Base-by-base conservation (phyloP, 2,329 filamentous ascomycete species). In the Trichoderma harzianum region DNA sequence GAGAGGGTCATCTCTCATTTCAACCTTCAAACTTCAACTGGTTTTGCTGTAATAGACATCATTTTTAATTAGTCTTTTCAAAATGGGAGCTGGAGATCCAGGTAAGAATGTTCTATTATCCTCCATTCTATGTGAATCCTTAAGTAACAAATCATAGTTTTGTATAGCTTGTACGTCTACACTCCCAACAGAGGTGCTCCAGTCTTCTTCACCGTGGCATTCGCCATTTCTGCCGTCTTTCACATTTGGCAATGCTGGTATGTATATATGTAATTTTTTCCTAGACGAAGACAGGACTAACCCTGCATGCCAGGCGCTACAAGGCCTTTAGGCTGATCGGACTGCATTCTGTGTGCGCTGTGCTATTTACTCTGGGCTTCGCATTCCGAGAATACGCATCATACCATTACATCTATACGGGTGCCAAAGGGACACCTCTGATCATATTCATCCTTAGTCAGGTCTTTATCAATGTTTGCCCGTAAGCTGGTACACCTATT, bases 241-340 rank as follows among this genome's bases (percentile, higher is more conserved):
- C 63, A 65, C 32, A 55, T 65, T 7, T 65, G 63, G 63, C 63
- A 65, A 65, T 65, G 63, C 7, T 65, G 16, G 62, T 65, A 53
- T 18, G 36, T 39, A 39, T 7, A 8, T 11, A 39, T 3, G 7
- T 18, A 1, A 1, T 1, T 2, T 3, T 39, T 39, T 39, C 18
- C 7, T 36, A 34, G 32, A 34, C 11, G 1, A 34, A 34, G 1
- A 5, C 16, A 11, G 5, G 0, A 10, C 6, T 64, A 24, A 65
- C 26, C 2, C 16, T 32, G 8, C 1, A 11, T 5, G 6, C 16
- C 3, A 65, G 62, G 32, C 63, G 21, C 24, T 65, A 65, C 28
- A 65, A 30, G 5, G 43, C 63, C 3, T 65, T 65, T 55, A 65
- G 43, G 26, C 24, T 65, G n/a, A 34, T 65, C 5, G 63, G 63